Evolutionary conservation across 2,329 filamentous ascomycete species (phyloP), one percentile per base, ranked within the genome.

Genomic region (Cladosporium sp.): DNA sequence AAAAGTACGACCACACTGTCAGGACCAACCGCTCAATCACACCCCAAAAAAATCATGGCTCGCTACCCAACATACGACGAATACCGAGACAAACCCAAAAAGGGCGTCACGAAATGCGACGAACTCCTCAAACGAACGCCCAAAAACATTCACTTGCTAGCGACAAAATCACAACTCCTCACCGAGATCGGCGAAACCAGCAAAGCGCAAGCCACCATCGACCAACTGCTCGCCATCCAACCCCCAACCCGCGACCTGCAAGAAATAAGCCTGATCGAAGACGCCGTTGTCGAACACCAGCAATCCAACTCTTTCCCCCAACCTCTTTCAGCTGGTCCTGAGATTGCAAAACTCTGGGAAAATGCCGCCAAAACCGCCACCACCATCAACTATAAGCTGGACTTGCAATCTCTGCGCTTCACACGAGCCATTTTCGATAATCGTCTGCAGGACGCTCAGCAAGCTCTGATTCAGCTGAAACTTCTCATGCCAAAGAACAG

Each of bases 401-500:
- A 66, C 11, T 32, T 63, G 0, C 50, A 61, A 13, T 56, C 59
- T 9, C 43, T 62, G 3, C 62, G 65, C 16, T 65, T 65, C 51
- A 53, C 57, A 3, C 52, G 57, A 19, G 64, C 64, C 4, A 55
- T 67, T 5, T 42, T 57, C 9, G 61, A 66, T 43, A 59, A 62
- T 38, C 55, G 65, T 30, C 41, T 59, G 30, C 55, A 56, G 27
- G 65, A 68, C 52, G 62, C 58, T 7, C 64, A 66, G 46, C 61
- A 66, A 50, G 54, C 64, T 11, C 52, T 68, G 22, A 65, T 68
- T 20, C 61, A 64, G 38, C 47, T 66, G 43, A 68, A 67, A 45
- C 56, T 56, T 9, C 45, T 61, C 7, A 55, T 59, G 43, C 63
- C 64, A 0, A 56, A 55, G 45, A 62, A 67, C 49, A 54, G 61